These are phyloP conservation scores for Phlebiopsis gigantea DNA, from an alignment of 768 basidiomycete genomes.

Conservation along the genomic window DNA sequence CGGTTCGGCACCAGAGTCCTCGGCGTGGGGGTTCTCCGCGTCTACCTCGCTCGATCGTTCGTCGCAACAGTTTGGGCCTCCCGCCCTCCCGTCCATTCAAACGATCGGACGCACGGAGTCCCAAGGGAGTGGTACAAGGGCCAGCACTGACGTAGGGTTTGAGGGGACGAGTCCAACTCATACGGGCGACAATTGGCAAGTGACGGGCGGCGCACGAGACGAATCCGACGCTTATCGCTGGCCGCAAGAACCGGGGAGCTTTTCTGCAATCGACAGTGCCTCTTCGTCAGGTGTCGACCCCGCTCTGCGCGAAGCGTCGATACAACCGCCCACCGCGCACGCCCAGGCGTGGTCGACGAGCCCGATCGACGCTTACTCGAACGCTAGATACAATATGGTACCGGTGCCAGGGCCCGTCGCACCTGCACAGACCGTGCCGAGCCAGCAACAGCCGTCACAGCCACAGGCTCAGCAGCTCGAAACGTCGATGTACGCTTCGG, in stretches of 20 bases:
- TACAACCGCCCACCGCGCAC: constrained; percentile 3
- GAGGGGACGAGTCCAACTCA: constrained; percentile 11
- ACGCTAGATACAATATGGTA: constrained; percentile 12
- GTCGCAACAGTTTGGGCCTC: constrained; percentile 44
- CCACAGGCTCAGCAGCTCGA: constrained; percentile 28
- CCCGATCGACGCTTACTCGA: constrained; percentile 8
- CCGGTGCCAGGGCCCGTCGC: constrained; percentile 15
- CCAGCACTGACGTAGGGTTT: constrained; percentile 5
- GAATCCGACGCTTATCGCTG: constrained; percentile 21
- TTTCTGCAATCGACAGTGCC: constrained; percentile 16
- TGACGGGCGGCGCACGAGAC: constrained; percentile 18
- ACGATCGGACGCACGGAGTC: constrained; percentile 36
- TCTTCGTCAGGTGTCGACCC: constrained; percentile 14
- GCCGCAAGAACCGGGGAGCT: constrained; percentile 18
- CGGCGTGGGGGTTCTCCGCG: constrained; percentile 52
- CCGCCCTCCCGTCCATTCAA: constrained; percentile 49
- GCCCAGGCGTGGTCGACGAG: constrained; percentile 8
- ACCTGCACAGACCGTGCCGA: constrained; percentile 8
- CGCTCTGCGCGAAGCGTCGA: constrained; percentile 12
- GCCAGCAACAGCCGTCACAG: constrained; percentile 23
- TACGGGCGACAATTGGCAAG: constrained; percentile 17
- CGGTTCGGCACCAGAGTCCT: constrained; percentile 36
- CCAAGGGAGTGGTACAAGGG: constrained; percentile 1
- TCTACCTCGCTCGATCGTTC: constrained; percentile 27
- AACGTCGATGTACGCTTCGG: constrained; percentile 27